Percentiles rank a stretch among this genome's conserved stretches.
Conservation (phyloP, 1,284 basidiomycete genomes). For the Trichosporon sp. region DNA sequence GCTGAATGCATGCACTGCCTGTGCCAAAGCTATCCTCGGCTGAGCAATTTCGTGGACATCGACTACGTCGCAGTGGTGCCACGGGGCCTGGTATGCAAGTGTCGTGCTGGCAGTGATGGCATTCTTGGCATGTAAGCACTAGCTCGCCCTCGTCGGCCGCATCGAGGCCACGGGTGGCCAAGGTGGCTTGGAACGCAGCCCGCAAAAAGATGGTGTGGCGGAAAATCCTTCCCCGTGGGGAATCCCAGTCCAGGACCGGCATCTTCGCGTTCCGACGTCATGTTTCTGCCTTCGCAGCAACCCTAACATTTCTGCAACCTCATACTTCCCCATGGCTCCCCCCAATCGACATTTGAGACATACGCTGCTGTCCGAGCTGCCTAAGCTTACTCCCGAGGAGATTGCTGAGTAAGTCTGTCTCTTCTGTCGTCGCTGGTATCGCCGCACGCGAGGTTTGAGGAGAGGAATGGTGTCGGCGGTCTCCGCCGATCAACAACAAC, state of each 20-base stretch:
- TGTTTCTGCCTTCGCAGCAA: not conserved
- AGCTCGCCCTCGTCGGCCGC: too few species aligned
- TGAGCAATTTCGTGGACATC: too few species aligned
- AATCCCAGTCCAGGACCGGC: not conserved
- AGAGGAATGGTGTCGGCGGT: too few species aligned
- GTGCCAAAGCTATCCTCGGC: too few species aligned
- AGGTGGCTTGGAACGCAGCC: not conserved
- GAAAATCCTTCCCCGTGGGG: slow-evolving; percentile 12
- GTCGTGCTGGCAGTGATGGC: too few species aligned
- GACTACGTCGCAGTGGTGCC: too few species aligned
- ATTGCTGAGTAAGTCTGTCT: not conserved
- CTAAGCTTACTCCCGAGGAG: not conserved
- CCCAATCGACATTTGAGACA: not conserved
- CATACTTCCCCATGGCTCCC: not conserved
- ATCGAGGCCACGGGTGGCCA: too few species aligned
- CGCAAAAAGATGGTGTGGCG: not conserved
- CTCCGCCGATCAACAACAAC: too few species aligned
- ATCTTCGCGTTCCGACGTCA: not conserved
- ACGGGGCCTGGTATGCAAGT: not conserved
- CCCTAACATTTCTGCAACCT: slow-evolving; percentile 2
- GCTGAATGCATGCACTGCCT: too few species aligned
- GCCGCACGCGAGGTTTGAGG: not conserved
- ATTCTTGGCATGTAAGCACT: too few species aligned
- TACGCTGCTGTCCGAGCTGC: slow-evolving; percentile 7
- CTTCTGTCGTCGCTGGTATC: not conserved